These are phyloP conservation scores for Rutstroemia sp. DNA, from an alignment of 2,329 filamentous ascomycete genomes.

Conservation along the genomic window DNA sequence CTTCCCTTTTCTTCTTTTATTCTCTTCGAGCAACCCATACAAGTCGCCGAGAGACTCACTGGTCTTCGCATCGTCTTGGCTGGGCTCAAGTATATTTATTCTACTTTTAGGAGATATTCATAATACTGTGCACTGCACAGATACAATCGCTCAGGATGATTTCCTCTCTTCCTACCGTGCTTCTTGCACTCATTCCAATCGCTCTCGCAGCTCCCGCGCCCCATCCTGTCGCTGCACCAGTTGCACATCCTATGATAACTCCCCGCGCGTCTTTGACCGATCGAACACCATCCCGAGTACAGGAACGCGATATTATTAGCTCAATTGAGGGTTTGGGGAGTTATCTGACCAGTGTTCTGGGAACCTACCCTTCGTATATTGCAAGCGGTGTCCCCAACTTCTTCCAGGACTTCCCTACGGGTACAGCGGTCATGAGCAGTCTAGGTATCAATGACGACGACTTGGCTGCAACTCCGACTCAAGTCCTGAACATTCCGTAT, in stretches of 20 bases:
- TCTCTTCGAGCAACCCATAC: neutral
- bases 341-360: conserved; percentile 45
- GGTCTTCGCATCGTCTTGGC: too few species aligned
- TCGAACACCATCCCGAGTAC: conserved; percentile 32
- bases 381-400: conserved; percentile 59
- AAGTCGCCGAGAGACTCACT: too few species aligned
- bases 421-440: conserved; percentile 50
- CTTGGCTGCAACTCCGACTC: conserved; percentile 55
- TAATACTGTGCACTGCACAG: too few species aligned
- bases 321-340: conserved; percentile 40
- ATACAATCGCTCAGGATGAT: neutral
- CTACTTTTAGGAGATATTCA: too few species aligned
- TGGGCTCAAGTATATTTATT: too few species aligned
- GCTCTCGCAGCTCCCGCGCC: conserved; percentile 22
- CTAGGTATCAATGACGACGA: conserved; percentile 52
- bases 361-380: conserved; percentile 51
- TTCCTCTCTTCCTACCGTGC: conserved; percentile 6
- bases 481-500: conserved; percentile 62
- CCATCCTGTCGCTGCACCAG: conserved; percentile 20
- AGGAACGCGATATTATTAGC: conserved; percentile 38
- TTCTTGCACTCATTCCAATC: conserved; percentile 18
- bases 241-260: conserved; percentile 40
- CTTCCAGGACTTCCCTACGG: conserved; percentile 60
- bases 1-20: neutral
- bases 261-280: conserved; percentile 36